phyloP scores from a whole-genome alignment of 768 basidiomycete species.

The Phylloporus sp. region DNA sequence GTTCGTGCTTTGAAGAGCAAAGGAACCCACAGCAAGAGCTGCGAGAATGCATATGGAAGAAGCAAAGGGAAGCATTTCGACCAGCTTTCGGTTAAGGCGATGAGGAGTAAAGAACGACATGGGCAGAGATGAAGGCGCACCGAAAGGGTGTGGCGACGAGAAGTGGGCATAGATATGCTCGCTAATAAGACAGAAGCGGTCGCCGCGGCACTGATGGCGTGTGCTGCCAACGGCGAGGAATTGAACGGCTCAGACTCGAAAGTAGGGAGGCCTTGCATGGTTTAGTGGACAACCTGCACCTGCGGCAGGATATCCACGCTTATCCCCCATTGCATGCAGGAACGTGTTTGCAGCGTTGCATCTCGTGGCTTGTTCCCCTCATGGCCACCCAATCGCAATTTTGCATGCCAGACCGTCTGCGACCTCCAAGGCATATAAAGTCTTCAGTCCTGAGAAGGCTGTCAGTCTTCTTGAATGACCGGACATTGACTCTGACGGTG shows the following conservation, averaged over 20 bases:
- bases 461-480: not conserved
- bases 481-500: not conserved
- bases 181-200: conserved; percentile 31
- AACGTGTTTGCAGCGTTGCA: conserved; percentile 33
- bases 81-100: conserved; percentile 26
- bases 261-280: conserved; percentile 32
- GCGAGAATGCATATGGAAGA: conserved; percentile 33
- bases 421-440: not conserved
- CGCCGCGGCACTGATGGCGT: conserved; percentile 29
- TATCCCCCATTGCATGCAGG: conserved; percentile 16
- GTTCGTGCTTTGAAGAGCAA: conserved; percentile 27
- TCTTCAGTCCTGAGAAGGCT: not conserved
- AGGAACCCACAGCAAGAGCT: conserved; percentile 30
- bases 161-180: conserved; percentile 25
- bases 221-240: conserved; percentile 27
- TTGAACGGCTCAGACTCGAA: conserved; percentile 25
- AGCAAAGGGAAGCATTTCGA: conserved; percentile 36
- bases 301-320: conserved; percentile 23
- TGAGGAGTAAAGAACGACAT: conserved; percentile 13
- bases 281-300: conserved; percentile 22
- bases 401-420: not conserved
- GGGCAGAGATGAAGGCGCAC: conserved; percentile 19
- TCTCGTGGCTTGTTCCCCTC: conserved; percentile 11
- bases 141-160: conserved; percentile 28
- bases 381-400: conserved; percentile 4